Conservation (phyloP, 495 filamentous ascomycete species). For the Aspergillus sclerotiicarbonarius region DNA sequence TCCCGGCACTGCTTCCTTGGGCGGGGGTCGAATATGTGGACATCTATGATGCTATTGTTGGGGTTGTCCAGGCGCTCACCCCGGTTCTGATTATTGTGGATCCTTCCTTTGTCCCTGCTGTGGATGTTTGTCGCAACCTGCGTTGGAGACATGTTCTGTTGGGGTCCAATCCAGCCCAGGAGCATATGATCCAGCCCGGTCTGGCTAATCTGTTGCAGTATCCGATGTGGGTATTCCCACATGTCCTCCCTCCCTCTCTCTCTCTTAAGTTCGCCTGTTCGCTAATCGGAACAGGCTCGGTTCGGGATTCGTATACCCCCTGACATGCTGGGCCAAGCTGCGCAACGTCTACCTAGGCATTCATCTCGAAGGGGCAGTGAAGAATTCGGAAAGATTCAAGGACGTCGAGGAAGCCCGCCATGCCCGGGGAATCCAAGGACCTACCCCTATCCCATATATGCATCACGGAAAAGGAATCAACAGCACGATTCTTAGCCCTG, state of each 20-base stretch:
- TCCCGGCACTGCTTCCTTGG: conserved; percentile 27
- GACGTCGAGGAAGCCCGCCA: not conserved
- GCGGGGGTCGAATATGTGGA: conserved; percentile 37
- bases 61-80: conserved; percentile 30
- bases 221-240: conserved; percentile 23
- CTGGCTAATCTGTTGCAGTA: conserved; percentile 32
- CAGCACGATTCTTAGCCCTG: conserved; percentile 10
- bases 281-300: conserved; percentile 15
- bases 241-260: too few relatives aligned
- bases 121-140: conserved; percentile 38
- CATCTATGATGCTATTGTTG: conserved; percentile 30
- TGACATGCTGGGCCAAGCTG: conserved; percentile 27
- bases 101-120: conserved; percentile 36
- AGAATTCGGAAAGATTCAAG: not conserved
- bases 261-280: too few relatives aligned
- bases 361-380: not conserved
- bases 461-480: not conserved
- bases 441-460: conserved; percentile 9
- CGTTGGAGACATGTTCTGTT: conserved; percentile 25
- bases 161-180: conserved; percentile 34
- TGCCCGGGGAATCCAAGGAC: too few relatives aligned
- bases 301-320: conserved; percentile 35
- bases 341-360: conserved; percentile 32
- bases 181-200: conserved; percentile 35
- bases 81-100: conserved; percentile 40